A percentile compares a stretch with the other conserved stretches of the same genome.
These are phyloP conservation scores for Lodderomyces parapsilosis DNA, from an alignment of 1,139 yeast species.

Conservation along the genomic window DNA sequence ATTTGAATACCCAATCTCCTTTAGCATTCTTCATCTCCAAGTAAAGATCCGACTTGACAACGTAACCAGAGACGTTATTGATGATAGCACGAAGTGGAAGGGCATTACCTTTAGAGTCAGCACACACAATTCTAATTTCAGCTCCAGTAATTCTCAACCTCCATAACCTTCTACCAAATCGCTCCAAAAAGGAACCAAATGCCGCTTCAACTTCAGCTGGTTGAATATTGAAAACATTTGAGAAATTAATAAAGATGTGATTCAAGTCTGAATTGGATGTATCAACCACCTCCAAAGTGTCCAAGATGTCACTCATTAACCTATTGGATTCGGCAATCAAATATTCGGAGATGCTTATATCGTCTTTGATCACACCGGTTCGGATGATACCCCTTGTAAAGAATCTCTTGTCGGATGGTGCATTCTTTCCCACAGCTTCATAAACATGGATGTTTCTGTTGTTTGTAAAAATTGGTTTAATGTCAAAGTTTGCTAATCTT, in stretches of 20 bases:
- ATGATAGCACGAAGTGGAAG: constrained; percentile 96
- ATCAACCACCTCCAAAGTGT: constrained; percentile 90
- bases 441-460: constrained; percentile 97
- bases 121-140: constrained; percentile 92
- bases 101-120: constrained; percentile 83
- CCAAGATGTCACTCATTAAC: constrained; percentile 92
- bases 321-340: constrained; percentile 95
- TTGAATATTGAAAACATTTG: constrained; percentile 89
- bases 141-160: constrained; percentile 96
- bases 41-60: constrained; percentile 91
- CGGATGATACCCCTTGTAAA: constrained; percentile 96
- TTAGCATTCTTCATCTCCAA: constrained; percentile 88
- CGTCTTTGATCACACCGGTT: constrained; percentile 92
- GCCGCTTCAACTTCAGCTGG: constrained; percentile 98
- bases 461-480: constrained; percentile 93
- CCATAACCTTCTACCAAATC: constrained; percentile 97
- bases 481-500: constrained; percentile 89
- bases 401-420: constrained; percentile 90
- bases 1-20: constrained; percentile 96
- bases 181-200: constrained; percentile 94
- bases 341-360: constrained; percentile 88
- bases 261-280: constrained; percentile 94
- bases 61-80: constrained; percentile 95
- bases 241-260: constrained; percentile 93
- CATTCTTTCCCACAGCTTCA: constrained; percentile 92